Evolutionary conservation across 2,329 filamentous ascomycete species (phyloP).

Genomic region (Geosmithia flava): DNA sequence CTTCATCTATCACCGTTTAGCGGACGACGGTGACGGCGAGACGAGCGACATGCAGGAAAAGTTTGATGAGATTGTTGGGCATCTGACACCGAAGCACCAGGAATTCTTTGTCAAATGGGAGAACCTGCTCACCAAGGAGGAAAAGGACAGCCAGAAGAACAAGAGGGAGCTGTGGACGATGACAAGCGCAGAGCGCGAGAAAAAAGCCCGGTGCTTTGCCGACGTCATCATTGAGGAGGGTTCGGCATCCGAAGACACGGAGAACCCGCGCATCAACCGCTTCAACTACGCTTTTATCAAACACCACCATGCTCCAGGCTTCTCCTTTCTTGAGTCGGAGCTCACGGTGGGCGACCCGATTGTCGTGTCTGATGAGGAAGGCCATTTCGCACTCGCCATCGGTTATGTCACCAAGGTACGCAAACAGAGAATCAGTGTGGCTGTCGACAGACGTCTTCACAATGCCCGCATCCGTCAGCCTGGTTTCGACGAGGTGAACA

Average conservation of each 20-base stretch:
- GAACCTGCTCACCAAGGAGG: constrained; percentile 81
- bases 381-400: constrained; percentile 88
- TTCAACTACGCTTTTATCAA: constrained; percentile 81
- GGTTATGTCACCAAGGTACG: constrained; percentile 75
- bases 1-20: constrained; percentile 86
- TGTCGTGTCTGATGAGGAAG: constrained; percentile 90
- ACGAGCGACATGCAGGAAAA: constrained; percentile 69
- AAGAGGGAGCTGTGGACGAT: constrained; percentile 93
- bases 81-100: constrained; percentile 62
- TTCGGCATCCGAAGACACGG: constrained; percentile 55
- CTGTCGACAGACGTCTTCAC: constrained; percentile 81
- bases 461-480: constrained; percentile 66
- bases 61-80: constrained; percentile 69
- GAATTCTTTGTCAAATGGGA: constrained; percentile 96
- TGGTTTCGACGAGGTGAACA: constrained; percentile 63
- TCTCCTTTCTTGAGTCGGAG: constrained; percentile 88
- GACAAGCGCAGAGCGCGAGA: constrained; percentile 78
- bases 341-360: constrained; percentile 79
- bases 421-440: constrained; percentile 68
- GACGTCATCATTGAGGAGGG: constrained; percentile 75
- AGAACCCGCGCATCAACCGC: constrained; percentile 76
- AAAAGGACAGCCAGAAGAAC: constrained; percentile 78
- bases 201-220: constrained; percentile 78
- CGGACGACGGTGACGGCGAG: constrained; percentile 72
- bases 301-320: constrained; percentile 42